These are phyloP conservation scores for Fusarium sp. DNA, from an alignment of 2,329 filamentous ascomycete genomes.

Conservation along the genomic window DNA sequence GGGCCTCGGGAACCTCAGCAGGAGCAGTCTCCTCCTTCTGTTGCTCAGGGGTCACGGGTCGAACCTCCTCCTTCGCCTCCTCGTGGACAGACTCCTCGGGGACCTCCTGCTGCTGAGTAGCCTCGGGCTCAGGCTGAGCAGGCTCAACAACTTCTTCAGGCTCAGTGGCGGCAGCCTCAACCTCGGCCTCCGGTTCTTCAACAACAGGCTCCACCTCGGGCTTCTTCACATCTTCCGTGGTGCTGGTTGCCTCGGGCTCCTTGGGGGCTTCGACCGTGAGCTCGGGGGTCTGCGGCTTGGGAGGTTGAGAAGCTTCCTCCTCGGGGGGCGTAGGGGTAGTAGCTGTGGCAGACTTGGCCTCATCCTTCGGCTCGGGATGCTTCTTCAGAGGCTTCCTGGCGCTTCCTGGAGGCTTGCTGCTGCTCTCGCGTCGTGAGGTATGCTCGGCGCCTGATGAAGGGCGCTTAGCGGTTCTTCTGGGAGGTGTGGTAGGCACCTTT, in stretches of 20 bases:
- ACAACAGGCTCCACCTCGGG: constrained; percentile 11
- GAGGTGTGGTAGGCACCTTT: constrained; percentile 65
- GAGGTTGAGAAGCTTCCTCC: constrained; percentile 13
- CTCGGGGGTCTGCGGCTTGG: constrained; percentile 11
- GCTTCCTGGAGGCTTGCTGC: constrained; percentile 40
- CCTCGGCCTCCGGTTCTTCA: constrained; percentile 21
- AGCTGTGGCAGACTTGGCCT: not conserved
- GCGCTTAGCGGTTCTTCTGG: constrained; percentile 52
- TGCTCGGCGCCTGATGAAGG: constrained; percentile 37
- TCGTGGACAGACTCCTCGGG: constrained; percentile 11
- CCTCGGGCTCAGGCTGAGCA: constrained; percentile 15
- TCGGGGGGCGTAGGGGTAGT: constrained; percentile 15
- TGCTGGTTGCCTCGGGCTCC: not conserved
- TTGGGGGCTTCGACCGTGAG: constrained; percentile 1
- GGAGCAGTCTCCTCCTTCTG: constrained; percentile 4
- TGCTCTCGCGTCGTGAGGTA: constrained; percentile 34
- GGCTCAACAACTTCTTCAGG: constrained; percentile 29
- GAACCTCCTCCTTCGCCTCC: constrained; percentile 1
- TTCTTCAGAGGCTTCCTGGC: constrained; percentile 34
- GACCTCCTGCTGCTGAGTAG: constrained; percentile 3
- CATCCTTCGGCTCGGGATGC: constrained; percentile 12
- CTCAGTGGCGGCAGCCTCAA: constrained; percentile 23
- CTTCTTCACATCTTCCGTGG: not conserved
- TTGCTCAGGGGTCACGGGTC: constrained; percentile 8
- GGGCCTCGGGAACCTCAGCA: constrained; percentile 3